Evolutionary conservation across 78 protist genomes (phyloP).

Genomic region (Polysphondylium violaceum): DNA sequence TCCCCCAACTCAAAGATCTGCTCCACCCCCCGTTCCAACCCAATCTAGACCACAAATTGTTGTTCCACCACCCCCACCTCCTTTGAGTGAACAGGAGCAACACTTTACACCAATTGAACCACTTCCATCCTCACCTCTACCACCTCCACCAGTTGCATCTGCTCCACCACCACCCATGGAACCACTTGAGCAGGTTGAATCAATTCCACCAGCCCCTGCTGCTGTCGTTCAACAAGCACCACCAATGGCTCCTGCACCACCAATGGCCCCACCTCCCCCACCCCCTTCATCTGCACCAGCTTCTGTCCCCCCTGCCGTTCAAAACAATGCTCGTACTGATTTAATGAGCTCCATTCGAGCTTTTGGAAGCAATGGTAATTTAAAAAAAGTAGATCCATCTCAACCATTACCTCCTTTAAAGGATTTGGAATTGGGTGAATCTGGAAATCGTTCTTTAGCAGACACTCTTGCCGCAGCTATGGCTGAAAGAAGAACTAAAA

Average conservation of each 20-base stretch:
- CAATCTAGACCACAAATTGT: not conserved
- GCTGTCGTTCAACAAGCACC: slow-evolving; percentile 4
- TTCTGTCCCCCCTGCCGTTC: not conserved
- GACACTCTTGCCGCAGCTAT: slow-evolving; percentile 58
- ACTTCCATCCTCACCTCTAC: slow-evolving; percentile 1
- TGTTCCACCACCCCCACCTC: slow-evolving; percentile 13
- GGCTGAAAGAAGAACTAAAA: slow-evolving; percentile 24
- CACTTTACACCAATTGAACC: not conserved
- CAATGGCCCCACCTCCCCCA: not conserved
- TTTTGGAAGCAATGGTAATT: not conserved
- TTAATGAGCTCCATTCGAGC: slow-evolving; percentile 29
- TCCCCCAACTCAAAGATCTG: slow-evolving; percentile 5
- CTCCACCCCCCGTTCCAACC: not conserved
- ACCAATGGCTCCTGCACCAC: not conserved
- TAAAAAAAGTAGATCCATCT: slow-evolving; percentile 32
- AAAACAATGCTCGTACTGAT: slow-evolving; percentile 17
- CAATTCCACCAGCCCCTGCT: no score
- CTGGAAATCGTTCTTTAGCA: slow-evolving; percentile 23
- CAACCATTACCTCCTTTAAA: slow-evolving; percentile 38
- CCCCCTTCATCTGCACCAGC: not conserved
- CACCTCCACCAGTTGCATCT: not conserved
- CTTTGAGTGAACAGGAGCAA: no score
- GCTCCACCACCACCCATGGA: slow-evolving; percentile 60
- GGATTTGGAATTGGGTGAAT: slow-evolving; percentile 34
- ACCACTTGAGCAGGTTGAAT: not conserved